A percentile compares a stretch with the other conserved stretches of the same genome.
Evolutionary conservation across 768 basidiomycete genomes (phyloP).

Genomic region (Leccinellum albellum): DNA sequence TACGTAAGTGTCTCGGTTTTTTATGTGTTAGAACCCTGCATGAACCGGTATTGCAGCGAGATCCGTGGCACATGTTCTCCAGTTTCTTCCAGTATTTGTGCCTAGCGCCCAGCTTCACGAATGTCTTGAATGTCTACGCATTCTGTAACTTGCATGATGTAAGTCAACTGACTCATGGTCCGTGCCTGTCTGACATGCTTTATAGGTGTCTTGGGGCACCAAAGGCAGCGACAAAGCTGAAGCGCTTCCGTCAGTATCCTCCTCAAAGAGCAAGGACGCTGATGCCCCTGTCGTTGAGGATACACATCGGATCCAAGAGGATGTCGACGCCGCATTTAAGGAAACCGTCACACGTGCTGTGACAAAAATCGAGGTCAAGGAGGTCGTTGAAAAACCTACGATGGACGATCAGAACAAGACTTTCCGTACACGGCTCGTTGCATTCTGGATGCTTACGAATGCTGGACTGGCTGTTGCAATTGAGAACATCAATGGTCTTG

Average conservation of each 20-base stretch:
- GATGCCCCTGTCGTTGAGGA: conserved; percentile 84
- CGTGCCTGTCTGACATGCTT: not conserved
- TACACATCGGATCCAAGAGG: conserved; percentile 75
- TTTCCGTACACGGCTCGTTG: conserved; percentile 86
- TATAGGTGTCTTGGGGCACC: conserved; percentile 87
- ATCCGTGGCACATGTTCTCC: conserved; percentile 98
- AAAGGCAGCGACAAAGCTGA: conserved; percentile 95
- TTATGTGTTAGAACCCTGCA: not conserved
- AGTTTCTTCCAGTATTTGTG: conserved; percentile 90
- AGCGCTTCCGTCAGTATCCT: conserved; percentile 82
- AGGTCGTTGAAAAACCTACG: conserved; percentile 71
- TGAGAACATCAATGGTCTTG: conserved; percentile 68
- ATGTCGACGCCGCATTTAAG: conserved; percentile 88
- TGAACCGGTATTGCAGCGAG: conserved; percentile 51
- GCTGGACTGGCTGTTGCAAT: conserved; percentile 70
- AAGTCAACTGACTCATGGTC: conserved; percentile 17
- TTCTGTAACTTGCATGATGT: conserved; percentile 97
- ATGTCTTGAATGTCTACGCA: conserved; percentile 93
- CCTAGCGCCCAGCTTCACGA: conserved; percentile 90
- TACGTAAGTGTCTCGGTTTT: conserved; percentile 54
- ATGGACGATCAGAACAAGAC: conserved; percentile 90
- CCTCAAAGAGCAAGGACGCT: conserved; percentile 72
- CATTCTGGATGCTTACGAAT: conserved; percentile 76
- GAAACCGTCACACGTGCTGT: conserved; percentile 87
- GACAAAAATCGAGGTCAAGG: conserved; percentile 65